Evolutionary conservation across 2,329 filamentous ascomycete genomes (phyloP).

Genomic region (Fusarium sp.): DNA sequence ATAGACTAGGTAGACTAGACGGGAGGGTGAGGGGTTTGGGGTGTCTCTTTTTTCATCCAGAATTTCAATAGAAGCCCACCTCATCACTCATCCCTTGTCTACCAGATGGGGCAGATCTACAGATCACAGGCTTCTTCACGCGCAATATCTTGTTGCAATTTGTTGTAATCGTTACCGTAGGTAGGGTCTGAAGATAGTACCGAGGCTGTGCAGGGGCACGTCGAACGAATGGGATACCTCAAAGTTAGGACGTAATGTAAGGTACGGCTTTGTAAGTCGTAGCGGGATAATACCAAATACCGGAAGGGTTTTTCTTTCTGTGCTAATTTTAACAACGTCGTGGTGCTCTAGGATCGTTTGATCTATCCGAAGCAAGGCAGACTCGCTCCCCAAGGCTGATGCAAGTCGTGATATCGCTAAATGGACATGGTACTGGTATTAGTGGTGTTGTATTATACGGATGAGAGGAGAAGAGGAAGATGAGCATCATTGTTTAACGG

Average conservation of each 20-base stretch:
- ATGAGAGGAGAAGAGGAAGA: constrained; percentile 1
- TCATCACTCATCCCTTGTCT: background rate
- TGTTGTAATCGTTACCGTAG: background rate
- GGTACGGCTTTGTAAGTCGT: background rate
- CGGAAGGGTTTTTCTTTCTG: background rate
- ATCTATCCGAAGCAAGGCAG: constrained; percentile 19
- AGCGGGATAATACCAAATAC: background rate
- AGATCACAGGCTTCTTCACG: constrained; percentile 20
- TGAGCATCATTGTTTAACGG: background rate
- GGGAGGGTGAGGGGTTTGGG: constrained; percentile 8
- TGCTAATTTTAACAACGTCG: constrained; percentile 43
- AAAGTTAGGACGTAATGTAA: constrained; percentile 6
- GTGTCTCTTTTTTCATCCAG: constrained; percentile 26
- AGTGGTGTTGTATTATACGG: constrained; percentile 1
- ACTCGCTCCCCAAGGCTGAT: constrained; percentile 11
- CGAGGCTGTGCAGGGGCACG: constrained; percentile 48
- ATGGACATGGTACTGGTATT: background rate
- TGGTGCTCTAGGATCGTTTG: constrained; percentile 16
- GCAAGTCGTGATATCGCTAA: constrained; percentile 32
- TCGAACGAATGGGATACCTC: constrained; percentile 36
- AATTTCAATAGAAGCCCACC: constrained; percentile 38
- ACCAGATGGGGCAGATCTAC: constrained; percentile 14
- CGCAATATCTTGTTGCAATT: constrained; percentile 2
- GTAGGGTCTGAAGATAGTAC: constrained; percentile 25
- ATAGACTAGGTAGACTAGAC: no score